phyloP scores from a whole-genome alignment of 2,329 filamentous ascomycete genomes.

The Penicillium sp. region DNA sequence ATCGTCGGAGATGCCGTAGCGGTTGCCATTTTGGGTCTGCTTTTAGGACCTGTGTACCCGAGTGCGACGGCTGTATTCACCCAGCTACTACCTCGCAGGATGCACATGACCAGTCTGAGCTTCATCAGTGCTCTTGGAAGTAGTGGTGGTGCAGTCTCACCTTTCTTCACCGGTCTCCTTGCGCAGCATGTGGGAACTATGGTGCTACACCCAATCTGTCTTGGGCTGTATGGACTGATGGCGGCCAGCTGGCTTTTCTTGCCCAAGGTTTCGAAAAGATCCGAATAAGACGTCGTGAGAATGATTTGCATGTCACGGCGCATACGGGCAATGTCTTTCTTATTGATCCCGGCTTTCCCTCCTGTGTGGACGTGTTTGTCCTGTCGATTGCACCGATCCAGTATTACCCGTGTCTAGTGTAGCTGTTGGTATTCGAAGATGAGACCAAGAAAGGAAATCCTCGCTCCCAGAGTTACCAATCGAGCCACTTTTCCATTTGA shows the following conservation, averaged over 20 bases:
- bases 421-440: too few species aligned
- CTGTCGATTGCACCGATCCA: too few species aligned
- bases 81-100: conserved; percentile 43
- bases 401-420: too few species aligned
- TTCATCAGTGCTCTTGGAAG: conserved; percentile 39
- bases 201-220: conserved; percentile 50
- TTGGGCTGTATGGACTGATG: conserved; percentile 52
- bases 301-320: not conserved
- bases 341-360: too few species aligned
- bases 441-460: too few species aligned
- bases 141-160: conserved; percentile 38
- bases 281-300: conserved; percentile 31
- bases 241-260: conserved; percentile 47
- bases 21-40: conserved; percentile 62
- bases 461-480: too few species aligned
- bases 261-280: conserved; percentile 47
- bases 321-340: too few species aligned
- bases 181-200: conserved; percentile 44
- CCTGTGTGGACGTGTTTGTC: too few species aligned
- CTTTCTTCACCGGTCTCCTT: conserved; percentile 46
- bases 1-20: conserved; percentile 64
- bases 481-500: too few species aligned
- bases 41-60: conserved; percentile 75
- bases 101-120: conserved; percentile 37
- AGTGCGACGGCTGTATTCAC: conserved; percentile 58